phyloP scores from a whole-genome alignment of 768 basidiomycete species.

The Rhizopogon vinicolor region DNA sequence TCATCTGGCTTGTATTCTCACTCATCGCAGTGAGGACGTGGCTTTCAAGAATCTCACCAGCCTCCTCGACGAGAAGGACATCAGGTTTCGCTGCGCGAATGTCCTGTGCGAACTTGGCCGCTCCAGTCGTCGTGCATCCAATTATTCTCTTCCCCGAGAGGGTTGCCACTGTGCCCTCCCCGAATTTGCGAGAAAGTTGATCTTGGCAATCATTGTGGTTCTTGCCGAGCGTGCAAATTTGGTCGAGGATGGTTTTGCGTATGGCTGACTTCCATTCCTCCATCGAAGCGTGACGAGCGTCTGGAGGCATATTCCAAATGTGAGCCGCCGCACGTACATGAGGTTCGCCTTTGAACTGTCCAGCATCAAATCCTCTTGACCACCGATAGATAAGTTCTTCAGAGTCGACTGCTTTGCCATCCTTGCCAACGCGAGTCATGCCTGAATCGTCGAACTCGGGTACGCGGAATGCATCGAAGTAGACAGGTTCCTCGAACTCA shows the following conservation, averaged over 20 bases:
- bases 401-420: constrained; percentile 28
- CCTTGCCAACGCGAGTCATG: constrained; percentile 39
- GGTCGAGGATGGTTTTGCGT: constrained; percentile 27
- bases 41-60: constrained; percentile 68
- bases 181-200: constrained; percentile 31
- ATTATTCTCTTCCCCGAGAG: constrained; percentile 50
- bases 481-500: constrained; percentile 47
- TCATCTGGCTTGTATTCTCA: constrained; percentile 41
- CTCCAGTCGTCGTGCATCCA: constrained; percentile 66
- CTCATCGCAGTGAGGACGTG: constrained; percentile 59
- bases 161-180: constrained; percentile 27
- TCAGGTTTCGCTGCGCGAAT: constrained; percentile 44
- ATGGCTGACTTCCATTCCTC: constrained; percentile 33
- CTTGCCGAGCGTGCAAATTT: constrained; percentile 27
- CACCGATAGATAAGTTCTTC: constrained; percentile 47
- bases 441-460: constrained; percentile 35
- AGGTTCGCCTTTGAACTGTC: constrained; percentile 28
- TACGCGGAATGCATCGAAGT: constrained; percentile 40
- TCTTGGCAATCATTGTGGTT: constrained; percentile 39
- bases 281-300: constrained; percentile 21
- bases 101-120: constrained; percentile 51
- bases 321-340: constrained; percentile 16
- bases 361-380: constrained; percentile 40
- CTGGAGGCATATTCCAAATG: constrained; percentile 36
- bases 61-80: constrained; percentile 66